A percentile compares a stretch with the other conserved stretches of the same genome.
Conservation (phyloP, 352 stramenopile species). For the Phytopythium chamaehyphon region DNA sequence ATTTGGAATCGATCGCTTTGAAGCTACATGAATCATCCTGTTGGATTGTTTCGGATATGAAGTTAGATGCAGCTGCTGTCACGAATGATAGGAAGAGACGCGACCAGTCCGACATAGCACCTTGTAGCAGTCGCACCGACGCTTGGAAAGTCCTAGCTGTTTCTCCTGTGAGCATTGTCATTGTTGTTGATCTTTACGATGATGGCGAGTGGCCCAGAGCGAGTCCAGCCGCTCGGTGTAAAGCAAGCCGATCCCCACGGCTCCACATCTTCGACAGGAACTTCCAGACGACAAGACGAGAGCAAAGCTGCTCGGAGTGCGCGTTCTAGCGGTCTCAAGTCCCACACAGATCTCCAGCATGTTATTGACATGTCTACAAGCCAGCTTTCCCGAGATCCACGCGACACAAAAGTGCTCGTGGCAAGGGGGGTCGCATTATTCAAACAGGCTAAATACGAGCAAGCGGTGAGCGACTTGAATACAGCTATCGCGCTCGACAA, state of each 20-base stretch:
- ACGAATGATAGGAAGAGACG: too few species aligned
- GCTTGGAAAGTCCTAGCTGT: too few species aligned
- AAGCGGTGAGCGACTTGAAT: slow-evolving; percentile 56
- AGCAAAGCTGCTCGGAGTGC: slow-evolving; percentile 19
- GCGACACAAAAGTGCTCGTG: slow-evolving; percentile 61
- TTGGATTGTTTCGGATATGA: too few species aligned
- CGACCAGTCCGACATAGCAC: too few species aligned
- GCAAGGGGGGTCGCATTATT: slow-evolving; percentile 73
- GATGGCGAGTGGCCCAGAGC: slow-evolving; percentile 37
- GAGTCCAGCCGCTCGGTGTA: neutral
- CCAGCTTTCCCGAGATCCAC: slow-evolving; percentile 56
- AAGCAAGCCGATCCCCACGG: neutral
- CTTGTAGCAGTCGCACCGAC: slow-evolving; percentile 1
- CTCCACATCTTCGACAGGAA: neutral
- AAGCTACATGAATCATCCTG: too few species aligned
- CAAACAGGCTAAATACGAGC: slow-evolving; percentile 59
- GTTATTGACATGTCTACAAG: slow-evolving; percentile 69
- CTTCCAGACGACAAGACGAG: neutral
- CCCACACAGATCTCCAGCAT: slow-evolving; percentile 61
- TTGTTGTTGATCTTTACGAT: neutral
- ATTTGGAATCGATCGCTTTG: too few species aligned
- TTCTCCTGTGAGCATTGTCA: neutral
- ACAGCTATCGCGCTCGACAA: slow-evolving; percentile 41
- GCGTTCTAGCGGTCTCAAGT: slow-evolving; percentile 78
- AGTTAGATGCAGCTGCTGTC: too few species aligned